Conservation (phyloP, 169 alveolate species). For the Cryptosporidium canis region DNA sequence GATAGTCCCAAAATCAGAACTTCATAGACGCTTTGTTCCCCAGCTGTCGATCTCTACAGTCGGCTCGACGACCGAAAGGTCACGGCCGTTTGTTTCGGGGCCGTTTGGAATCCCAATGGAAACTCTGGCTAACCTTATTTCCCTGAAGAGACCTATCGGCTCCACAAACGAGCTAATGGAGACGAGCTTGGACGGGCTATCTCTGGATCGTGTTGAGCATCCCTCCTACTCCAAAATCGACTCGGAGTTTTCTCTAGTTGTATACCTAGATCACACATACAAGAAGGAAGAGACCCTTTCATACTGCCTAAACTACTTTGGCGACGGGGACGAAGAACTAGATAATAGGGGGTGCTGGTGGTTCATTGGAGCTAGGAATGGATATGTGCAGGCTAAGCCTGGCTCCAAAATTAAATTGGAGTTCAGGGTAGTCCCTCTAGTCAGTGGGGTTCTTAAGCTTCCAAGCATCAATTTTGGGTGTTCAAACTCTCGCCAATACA, state of each 20-base stretch:
- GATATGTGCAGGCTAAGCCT: constrained; percentile 15
- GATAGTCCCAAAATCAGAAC: constrained; percentile 24
- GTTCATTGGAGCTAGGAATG: constrained; percentile 67
- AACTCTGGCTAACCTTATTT: neutral
- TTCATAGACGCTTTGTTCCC: neutral
- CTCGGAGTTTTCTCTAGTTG: neutral
- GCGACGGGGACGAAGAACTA: neutral
- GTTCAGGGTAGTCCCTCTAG: constrained; percentile 46
- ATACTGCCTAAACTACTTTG: constrained; percentile 10
- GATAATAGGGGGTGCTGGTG: constrained; percentile 27
- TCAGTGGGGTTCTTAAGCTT: constrained; percentile 17
- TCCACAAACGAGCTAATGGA: neutral
- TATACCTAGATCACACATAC: constrained; percentile 2
- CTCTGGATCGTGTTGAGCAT: constrained; percentile 1
- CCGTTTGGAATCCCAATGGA: constrained; percentile 43
- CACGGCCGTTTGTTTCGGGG: constrained; percentile 26
- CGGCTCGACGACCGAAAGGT: neutral
- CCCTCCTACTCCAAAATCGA: constrained; percentile 27
- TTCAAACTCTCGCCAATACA: neutral
- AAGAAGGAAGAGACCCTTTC: constrained; percentile 17
- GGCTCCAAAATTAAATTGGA: constrained; percentile 19
- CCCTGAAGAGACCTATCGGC: neutral
- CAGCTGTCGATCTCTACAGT: neutral
- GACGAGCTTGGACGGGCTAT: constrained; percentile 3
- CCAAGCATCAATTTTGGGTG: constrained; percentile 23